Percentiles rank a stretch among this genome's conserved stretches.
Conservation (phyloP, 140 eudicot genomes). For the Oenanthe javanica region DNA sequence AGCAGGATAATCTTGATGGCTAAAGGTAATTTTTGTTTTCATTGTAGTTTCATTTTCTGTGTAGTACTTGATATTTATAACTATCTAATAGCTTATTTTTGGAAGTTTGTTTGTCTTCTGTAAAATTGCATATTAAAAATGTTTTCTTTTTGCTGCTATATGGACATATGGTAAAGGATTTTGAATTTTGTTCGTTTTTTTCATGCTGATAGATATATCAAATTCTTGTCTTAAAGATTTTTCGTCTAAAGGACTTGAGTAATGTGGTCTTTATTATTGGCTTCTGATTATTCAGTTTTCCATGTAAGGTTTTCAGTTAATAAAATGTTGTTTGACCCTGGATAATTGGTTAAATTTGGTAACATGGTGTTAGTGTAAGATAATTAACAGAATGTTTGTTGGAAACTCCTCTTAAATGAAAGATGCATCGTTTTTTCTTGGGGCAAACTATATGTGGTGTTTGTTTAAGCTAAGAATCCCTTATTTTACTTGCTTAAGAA, state of each 20-base stretch:
- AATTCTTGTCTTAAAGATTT: background rate
- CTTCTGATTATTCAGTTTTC: background rate
- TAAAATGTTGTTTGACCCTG: background rate
- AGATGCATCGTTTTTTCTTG: background rate
- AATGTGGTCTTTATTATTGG: background rate
- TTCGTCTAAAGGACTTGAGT: background rate
- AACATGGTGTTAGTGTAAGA: background rate
- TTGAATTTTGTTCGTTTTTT: background rate
- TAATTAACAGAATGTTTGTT: background rate
- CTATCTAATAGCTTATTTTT: background rate
- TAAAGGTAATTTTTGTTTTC: conserved; percentile 27
- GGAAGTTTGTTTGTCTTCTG: background rate
- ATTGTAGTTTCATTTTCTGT: background rate
- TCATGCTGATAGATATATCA: background rate
- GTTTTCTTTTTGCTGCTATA: background rate
- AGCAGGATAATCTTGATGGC: conserved; percentile 53
- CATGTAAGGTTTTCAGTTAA: background rate
- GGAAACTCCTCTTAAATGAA: background rate
- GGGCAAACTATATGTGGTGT: background rate
- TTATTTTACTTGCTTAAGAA: background rate
- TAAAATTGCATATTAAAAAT: background rate
- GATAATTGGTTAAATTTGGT: background rate
- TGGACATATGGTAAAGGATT: background rate
- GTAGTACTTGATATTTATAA: background rate
- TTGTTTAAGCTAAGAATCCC: background rate